Conservation (phyloP, 495 filamentous ascomycete genomes). For the Neurospora discreta region DNA sequence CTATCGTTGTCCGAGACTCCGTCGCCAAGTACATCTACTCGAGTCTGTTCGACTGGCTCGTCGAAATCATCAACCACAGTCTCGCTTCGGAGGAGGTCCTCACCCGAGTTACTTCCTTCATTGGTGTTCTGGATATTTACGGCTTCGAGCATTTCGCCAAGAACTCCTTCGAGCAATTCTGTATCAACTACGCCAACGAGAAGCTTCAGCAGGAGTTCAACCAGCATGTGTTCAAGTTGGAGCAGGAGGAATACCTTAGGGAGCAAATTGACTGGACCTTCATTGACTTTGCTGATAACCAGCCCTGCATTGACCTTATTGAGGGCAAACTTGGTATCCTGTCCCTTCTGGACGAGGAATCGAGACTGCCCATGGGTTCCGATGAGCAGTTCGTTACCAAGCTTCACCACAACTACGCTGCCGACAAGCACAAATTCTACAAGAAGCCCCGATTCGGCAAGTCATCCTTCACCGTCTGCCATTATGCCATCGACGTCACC, state of each 20-base stretch:
- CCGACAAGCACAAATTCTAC: constrained; percentile 91
- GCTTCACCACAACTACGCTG: constrained; percentile 86
- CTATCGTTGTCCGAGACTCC: constrained; percentile 88
- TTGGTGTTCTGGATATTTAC: constrained; percentile 99
- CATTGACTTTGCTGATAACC: constrained; percentile 99
- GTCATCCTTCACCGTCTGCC: constrained; percentile 94
- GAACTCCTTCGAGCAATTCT: constrained; percentile 99
- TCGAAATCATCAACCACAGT: constrained; percentile 85
- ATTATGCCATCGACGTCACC: constrained; percentile 97
- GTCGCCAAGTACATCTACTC: constrained; percentile 99
- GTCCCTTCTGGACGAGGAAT: constrained; percentile 91
- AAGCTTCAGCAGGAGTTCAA: constrained; percentile 99
- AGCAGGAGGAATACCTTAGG: constrained; percentile 95
- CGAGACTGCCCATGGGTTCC: constrained; percentile 88
- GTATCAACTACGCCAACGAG: constrained; percentile 99
- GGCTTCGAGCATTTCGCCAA: constrained; percentile 99
- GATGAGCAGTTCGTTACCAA: constrained; percentile 98
- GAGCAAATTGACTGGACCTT: constrained; percentile 99
- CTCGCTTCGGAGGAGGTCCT: constrained; percentile 85
- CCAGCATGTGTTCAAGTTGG: constrained; percentile 98
- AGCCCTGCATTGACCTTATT: constrained; percentile 98
- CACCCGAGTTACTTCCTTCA: constrained; percentile 78
- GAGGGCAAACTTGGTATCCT: constrained; percentile 93
- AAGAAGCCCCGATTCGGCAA: constrained; percentile 98
- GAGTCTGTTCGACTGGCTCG: constrained; percentile 96